Conservation (phyloP, 306 rosid species). For the Macrotyloma uniflorum region DNA sequence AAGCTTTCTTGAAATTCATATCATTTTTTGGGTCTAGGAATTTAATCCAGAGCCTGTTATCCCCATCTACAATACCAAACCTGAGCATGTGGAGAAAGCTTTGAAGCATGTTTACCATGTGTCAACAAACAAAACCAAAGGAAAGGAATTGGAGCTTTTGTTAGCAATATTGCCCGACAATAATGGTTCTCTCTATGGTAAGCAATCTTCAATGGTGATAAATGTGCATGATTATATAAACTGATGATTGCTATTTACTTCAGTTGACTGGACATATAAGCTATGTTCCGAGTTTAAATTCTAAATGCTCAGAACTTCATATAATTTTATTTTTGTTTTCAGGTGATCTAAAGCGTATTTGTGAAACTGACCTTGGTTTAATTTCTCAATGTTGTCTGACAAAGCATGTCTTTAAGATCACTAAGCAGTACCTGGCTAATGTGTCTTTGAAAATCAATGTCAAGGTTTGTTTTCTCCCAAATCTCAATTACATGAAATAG, state of each 20-base stretch:
- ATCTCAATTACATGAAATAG: slow-evolving; percentile 20
- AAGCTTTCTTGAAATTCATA: not conserved
- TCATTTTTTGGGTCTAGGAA: slow-evolving; percentile 46
- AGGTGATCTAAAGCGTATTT: slow-evolving; percentile 92
- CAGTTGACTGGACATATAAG: not conserved
- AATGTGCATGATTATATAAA: not conserved
- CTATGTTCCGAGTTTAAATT: not conserved
- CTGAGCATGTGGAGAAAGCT: slow-evolving; percentile 86
- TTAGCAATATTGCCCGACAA: slow-evolving; percentile 88
- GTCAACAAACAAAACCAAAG: slow-evolving; percentile 56
- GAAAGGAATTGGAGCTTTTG: slow-evolving; percentile 88
- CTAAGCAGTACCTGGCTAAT: slow-evolving; percentile 88
- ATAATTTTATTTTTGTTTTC: slow-evolving; percentile 31
- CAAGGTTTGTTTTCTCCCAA: slow-evolving; percentile 53
- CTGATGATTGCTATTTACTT: not conserved
- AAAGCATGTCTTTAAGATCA: slow-evolving; percentile 77
- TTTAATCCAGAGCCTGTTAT: slow-evolving; percentile 79
- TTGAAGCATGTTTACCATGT: slow-evolving; percentile 74
- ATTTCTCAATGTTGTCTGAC: slow-evolving; percentile 96
- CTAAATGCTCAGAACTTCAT: not conserved
- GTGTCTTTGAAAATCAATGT: slow-evolving; percentile 91
- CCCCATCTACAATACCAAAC: slow-evolving; percentile 62
- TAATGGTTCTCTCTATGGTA: slow-evolving; percentile 94
- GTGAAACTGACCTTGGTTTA: slow-evolving; percentile 94
- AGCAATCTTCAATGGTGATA: not conserved